Conservation (phyloP, 192 early-diverging fungal species). For the Mortierella hygrophila region DNA sequence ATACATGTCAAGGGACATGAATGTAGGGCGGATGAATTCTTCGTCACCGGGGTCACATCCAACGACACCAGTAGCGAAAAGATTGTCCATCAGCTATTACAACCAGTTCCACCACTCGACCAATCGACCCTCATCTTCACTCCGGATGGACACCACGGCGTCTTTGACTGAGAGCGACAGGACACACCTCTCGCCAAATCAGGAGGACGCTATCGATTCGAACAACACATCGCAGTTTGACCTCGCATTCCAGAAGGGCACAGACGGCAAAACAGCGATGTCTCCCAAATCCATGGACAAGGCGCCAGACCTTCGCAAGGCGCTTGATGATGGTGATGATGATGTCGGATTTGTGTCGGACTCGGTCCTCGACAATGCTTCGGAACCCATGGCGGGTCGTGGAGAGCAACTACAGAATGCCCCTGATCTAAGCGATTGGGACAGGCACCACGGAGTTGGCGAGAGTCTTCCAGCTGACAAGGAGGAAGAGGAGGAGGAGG, state of each 20-base stretch:
- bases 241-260: neutral
- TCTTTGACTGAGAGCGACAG: constrained; percentile 1
- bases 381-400: constrained; percentile 13
- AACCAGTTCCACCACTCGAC: neutral
- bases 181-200: neutral
- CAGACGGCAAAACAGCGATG: neutral
- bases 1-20: constrained; percentile 51
- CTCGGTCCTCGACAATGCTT: constrained; percentile 34
- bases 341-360: constrained; percentile 43
- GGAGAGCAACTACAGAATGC: neutral
- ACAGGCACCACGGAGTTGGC: constrained; percentile 15
- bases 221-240: neutral
- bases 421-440: constrained; percentile 11
- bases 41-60: constrained; percentile 13
- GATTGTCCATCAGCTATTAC: constrained; percentile 21
- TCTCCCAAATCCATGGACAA: neutral
- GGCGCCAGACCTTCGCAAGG: constrained; percentile 1
- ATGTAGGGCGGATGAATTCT: constrained; percentile 30
- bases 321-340: constrained; percentile 35
- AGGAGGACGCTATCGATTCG: neutral
- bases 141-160: constrained; percentile 35
- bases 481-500: neutral
- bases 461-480: neutral
- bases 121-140: constrained; percentile 16
- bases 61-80: constrained; percentile 20